These are phyloP conservation scores for Paramecium octaurelia DNA, from an alignment of 73 alveolate genomes.

Conservation along the genomic window DNA sequence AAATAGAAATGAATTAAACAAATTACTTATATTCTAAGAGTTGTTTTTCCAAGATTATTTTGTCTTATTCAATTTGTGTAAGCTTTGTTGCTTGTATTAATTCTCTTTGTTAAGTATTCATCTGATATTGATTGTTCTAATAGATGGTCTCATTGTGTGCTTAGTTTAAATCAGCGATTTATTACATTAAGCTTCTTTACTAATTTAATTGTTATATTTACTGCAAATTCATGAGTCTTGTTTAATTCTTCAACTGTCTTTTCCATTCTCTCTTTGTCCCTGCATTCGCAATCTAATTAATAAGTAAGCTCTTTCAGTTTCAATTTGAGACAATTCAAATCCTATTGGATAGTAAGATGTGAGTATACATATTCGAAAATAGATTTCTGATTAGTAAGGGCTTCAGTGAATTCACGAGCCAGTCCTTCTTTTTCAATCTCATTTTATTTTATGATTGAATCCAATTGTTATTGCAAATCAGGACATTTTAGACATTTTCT, in stretches of 20 bases:
- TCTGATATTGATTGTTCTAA: background rate
- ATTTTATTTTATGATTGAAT: background rate
- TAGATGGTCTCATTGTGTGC: background rate
- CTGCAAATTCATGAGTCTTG: background rate
- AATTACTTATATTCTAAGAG: background rate
- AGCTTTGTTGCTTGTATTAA: too few species aligned
- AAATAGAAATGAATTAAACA: background rate
- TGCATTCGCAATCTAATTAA: slow-evolving; percentile 14
- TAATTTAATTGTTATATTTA: background rate
- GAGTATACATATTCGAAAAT: background rate
- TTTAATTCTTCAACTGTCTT: background rate
- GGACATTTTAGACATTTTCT: background rate
- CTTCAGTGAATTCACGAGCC: background rate
- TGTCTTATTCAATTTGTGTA: background rate
- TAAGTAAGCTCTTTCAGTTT: background rate
- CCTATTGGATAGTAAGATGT: background rate
- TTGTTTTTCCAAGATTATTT: background rate
- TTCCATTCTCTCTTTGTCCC: background rate
- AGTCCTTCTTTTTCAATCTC: background rate
- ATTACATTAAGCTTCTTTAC: slow-evolving; percentile 24
- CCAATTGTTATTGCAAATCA: background rate
- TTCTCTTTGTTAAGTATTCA: background rate
- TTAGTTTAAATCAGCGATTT: background rate
- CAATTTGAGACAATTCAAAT: background rate
- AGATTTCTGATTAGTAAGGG: background rate